Evolutionary conservation across 2,329 filamentous ascomycete genomes (phyloP).

Genomic region (Pochonia chlamydosporia): DNA sequence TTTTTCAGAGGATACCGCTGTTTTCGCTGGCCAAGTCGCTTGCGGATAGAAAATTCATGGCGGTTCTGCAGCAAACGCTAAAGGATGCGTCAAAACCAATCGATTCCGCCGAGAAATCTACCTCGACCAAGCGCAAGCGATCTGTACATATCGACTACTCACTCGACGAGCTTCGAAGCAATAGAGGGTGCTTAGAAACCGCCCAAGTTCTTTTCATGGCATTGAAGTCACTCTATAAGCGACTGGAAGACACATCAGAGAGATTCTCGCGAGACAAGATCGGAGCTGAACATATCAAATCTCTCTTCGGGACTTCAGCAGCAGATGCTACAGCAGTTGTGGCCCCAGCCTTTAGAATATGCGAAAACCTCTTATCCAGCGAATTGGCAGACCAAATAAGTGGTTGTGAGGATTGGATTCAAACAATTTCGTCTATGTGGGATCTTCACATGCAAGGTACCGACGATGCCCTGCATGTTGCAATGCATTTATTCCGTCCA

Average conservation of each 20-base stretch:
- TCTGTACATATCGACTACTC: conserved; percentile 29
- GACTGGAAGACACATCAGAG: conserved; percentile 30
- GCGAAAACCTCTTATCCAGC: conserved; percentile 31
- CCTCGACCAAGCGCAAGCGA: conserved; percentile 41
- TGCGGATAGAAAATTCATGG: conserved; percentile 62
- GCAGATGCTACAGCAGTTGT: conserved; percentile 40
- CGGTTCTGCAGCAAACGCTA: conserved; percentile 60
- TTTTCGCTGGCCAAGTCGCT: conserved; percentile 67
- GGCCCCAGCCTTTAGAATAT: conserved; percentile 40
- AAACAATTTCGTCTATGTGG: conserved; percentile 42
- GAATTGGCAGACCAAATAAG: conserved; percentile 25
- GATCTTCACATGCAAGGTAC: conserved; percentile 45
- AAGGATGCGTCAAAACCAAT: conserved; percentile 44
- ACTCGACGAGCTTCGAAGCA: conserved; percentile 32
- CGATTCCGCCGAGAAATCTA: conserved; percentile 17
- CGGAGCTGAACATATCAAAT: conserved; percentile 53
- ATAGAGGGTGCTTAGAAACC: conserved; percentile 37
- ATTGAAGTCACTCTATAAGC: conserved; percentile 39
- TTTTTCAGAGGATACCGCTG: conserved; percentile 60
- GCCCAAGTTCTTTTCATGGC: conserved; percentile 43
- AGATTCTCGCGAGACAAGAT: conserved; percentile 39
- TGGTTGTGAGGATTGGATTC: conserved; percentile 41
- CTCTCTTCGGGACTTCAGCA: conserved; percentile 46
- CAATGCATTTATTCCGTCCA: conserved; percentile 38
- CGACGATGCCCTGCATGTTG: conserved; percentile 43